Conservation (phyloP, 2,329 filamentous ascomycete genomes). For the Chaetomiaceae sp. region DNA sequence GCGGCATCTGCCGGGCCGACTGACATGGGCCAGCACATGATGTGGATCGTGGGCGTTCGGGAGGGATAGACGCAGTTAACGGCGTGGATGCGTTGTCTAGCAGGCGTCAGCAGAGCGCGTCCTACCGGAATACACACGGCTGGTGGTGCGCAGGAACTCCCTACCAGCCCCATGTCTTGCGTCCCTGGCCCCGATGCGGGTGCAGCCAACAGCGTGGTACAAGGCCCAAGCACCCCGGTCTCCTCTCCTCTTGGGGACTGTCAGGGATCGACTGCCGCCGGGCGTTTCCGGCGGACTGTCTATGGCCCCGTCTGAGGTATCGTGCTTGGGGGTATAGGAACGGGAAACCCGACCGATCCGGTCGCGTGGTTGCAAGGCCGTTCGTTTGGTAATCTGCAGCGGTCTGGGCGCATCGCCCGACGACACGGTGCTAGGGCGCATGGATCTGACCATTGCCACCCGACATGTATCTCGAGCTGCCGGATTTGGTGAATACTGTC, state of each 20-base stretch:
- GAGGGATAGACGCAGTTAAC: neutral
- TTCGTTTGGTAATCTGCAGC: slow-evolving; percentile 44
- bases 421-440: neutral
- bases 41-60: slow-evolving; percentile 6
- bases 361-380: slow-evolving; percentile 18
- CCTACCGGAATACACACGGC: neutral
- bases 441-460: neutral
- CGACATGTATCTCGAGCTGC: too few species aligned
- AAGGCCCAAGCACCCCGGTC: slow-evolving; percentile 7
- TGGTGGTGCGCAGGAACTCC: neutral
- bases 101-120: slow-evolving; percentile 5
- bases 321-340: slow-evolving; percentile 18
- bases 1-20: neutral
- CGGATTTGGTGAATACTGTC: too few species aligned
- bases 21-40: slow-evolving; percentile 5
- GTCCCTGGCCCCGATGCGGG: neutral
- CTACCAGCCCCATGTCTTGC: slow-evolving; percentile 1
- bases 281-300: slow-evolving; percentile 24
- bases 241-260: slow-evolving; percentile 33
- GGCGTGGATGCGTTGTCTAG: neutral
- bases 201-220: slow-evolving; percentile 1
- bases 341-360: slow-evolving; percentile 7
- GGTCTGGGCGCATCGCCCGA: slow-evolving; percentile 34
- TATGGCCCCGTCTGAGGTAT: slow-evolving; percentile 24
- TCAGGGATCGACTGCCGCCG: slow-evolving; percentile 26